phyloP scores from a whole-genome alignment of 2,329 filamentous ascomycete genomes.

The Botrytis fabae region DNA sequence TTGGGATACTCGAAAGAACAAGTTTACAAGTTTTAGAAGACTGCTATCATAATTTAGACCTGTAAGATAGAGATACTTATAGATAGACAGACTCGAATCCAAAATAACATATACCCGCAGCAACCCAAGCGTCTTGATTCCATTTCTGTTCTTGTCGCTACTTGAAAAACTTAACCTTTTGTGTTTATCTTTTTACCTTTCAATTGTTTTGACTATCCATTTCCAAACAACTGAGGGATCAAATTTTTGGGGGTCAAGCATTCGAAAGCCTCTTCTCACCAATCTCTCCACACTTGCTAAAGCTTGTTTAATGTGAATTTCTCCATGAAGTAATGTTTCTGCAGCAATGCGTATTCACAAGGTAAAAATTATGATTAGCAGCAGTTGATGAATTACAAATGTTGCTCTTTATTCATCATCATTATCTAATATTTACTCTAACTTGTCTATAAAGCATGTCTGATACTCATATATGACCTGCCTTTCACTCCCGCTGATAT shows the following conservation, averaged over 20 bases:
- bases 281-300: neutral
- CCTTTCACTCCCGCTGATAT: neutral
- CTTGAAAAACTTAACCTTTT: neutral
- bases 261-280: neutral
- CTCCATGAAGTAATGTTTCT: neutral
- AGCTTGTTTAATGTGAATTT: neutral
- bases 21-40: constrained; percentile 84
- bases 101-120: neutral
- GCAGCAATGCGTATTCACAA: neutral
- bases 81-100: neutral
- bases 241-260: neutral
- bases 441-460: neutral
- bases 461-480: neutral
- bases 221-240: neutral
- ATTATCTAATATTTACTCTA: neutral
- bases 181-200: neutral
- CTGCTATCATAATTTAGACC: neutral
- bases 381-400: neutral
- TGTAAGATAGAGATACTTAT: constrained; percentile 23
- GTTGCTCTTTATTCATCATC: neutral
- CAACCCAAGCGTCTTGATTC: neutral
- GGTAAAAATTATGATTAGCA: neutral
- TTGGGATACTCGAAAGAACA: constrained; percentile 84
- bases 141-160: neutral
- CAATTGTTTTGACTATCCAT: neutral